Evolutionary conservation across 495 filamentous ascomycete species (phyloP).

Genomic region (Achaetomiella virescens): DNA sequence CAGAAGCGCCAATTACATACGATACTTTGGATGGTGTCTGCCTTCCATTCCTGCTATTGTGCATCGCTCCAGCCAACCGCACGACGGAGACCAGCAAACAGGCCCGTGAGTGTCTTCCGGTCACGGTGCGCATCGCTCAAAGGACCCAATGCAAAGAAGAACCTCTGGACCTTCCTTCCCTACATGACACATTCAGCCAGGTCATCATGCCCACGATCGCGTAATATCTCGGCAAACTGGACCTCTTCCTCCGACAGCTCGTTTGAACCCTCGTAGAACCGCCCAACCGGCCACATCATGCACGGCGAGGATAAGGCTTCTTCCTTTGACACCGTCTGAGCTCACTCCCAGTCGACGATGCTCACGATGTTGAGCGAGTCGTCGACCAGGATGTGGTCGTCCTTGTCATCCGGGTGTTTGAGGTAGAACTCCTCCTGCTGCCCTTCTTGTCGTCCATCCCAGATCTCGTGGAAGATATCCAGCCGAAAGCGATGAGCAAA

Average conservation of each 20-base stretch:
- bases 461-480: not conserved
- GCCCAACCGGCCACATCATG: constrained; percentile 37
- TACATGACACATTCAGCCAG: not conserved
- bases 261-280: constrained; percentile 38
- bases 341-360: constrained; percentile 44
- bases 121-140: not conserved
- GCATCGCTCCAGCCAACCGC: not conserved
- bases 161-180: not conserved
- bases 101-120: not conserved
- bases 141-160: not conserved
- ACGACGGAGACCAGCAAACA: not conserved
- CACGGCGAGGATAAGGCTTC: constrained; percentile 38
- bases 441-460: not conserved
- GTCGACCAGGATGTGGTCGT: constrained; percentile 43
- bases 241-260: constrained; percentile 31
- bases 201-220: constrained; percentile 26
- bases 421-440: constrained; percentile 31
- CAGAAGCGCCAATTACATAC: too few species aligned
- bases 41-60: not conserved
- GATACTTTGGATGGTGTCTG: not conserved
- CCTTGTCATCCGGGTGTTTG: constrained; percentile 41
- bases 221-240: constrained; percentile 27
- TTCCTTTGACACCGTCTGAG: constrained; percentile 20
- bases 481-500: not conserved
- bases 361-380: constrained; percentile 38